Base-by-base conservation (phyloP, 2,329 filamentous ascomycete genomes). In the Huntiella bhutanensis region DNA sequence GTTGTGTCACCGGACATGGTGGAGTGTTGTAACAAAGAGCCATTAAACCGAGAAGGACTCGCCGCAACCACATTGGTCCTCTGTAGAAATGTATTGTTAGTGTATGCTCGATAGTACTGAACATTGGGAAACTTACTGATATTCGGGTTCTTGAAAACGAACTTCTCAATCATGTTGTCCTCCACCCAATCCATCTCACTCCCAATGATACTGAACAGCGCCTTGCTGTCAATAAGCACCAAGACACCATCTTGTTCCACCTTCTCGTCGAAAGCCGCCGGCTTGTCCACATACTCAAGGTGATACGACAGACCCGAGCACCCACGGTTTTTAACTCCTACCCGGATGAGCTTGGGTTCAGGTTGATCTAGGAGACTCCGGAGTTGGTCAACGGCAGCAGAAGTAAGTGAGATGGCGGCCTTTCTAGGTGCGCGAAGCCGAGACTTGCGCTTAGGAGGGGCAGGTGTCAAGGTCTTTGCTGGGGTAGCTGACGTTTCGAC, bases 171-270 rank as follows among this genome's bases (percentile, higher is more conserved):
- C 53, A 98, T 65, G 66, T 93, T 94, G 56, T 96, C 91, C 64
- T 96, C 87, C 8, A 88, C 71, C 87, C 88, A 98, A 59, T 98
- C 91, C 91, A 98, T 98, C 65, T 96, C 88, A 58, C 82, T 94
- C 4, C 91, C 91, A 55, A 98, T 95, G 46, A 98, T 96, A 62
- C 88, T 96, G 60, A 98, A 87, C 43, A 98, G 66, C 37, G 91
- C 91, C 67, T 95, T 96, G 69, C 84, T 93, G 62, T 98, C 91
- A 48, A 98, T 91, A 59, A 96, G 62, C 33, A 98, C 88, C 63
- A 83, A 88, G 48, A 98, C 88, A 0, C 88, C 91, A 56, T 96
- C 91, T 60, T 98, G 91, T 59, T 92, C 87, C 1, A 98, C 85
- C 44, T 79, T 71, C 62, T 98, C 91, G 56, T 98, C 91, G 56